Base-by-base conservation (phyloP, 192 early-diverging fungal genomes). In the Chytriomyces sp. region DNA sequence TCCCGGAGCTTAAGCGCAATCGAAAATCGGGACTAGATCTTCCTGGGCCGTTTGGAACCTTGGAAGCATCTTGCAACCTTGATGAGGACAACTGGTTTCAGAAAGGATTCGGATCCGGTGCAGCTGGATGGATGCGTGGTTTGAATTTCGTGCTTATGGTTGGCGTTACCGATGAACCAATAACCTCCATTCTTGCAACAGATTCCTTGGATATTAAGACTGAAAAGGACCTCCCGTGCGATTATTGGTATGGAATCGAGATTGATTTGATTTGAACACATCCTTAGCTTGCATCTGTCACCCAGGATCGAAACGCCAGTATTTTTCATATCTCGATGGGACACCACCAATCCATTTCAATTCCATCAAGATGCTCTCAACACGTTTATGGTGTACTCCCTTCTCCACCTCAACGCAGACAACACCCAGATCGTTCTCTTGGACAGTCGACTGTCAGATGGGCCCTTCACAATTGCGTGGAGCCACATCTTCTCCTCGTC, bases 331-430 rank as follows among this genome's bases (percentile, higher is more conserved):
- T 72, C 60, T 1, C 18, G 70, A 64, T 72, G 70, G 70, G 70
- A 72, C 57, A 72, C 5, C 53, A 72, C 70, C 10, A 72, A 72
- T 45, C 59, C 70, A n/a, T 72, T 66, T 35, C 70, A 72, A 61
- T 57, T 62, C n/a, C 70, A 72, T 63, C 59, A 72, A 72, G 70
- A 72, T 35, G 50, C 60, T n/a, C n/a, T 72, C 1, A 72, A 63
- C 44, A 62, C 60, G 44, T 72, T 72, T 49, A 24, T 62, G 8
- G 70, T 62, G 13, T 72, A 72, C 60, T n/a, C 53, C 3, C n/a
- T 61, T n/a, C 50, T 72, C 1, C n/a, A 44, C 24, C 48, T 72
- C 11, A n/a, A 45, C 3, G 1, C 57, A 24, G n/a, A 61, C 2
- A 9, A 64, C 16, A 61, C 44, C 53, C 50, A 72, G 8, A 10